phyloP scores from a whole-genome alignment of 169 alveolate genomes.

The Amoebophrya sp. region DNA sequence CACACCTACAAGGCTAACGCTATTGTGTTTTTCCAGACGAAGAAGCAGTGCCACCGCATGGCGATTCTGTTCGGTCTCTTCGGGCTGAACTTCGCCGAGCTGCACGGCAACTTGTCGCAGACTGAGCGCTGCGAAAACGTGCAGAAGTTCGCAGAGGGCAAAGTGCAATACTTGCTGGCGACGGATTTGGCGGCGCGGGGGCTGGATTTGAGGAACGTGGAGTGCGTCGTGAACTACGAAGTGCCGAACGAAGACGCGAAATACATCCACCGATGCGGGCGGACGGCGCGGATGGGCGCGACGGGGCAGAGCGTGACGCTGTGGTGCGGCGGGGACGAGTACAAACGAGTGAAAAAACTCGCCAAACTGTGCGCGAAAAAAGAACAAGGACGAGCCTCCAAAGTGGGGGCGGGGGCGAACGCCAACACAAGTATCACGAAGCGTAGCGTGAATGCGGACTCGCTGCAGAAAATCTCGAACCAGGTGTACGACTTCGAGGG shows the following conservation, averaged over 20 bases:
- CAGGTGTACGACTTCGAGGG: not conserved
- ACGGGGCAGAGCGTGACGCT: constrained; percentile 45
- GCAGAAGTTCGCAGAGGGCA: constrained; percentile 40
- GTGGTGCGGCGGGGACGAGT: not conserved
- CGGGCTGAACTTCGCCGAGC: constrained; percentile 72
- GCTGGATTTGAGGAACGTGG: constrained; percentile 72
- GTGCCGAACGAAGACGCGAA: constrained; percentile 63
- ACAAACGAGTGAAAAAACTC: not conserved
- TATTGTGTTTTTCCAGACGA: constrained; percentile 52
- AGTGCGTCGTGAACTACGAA: constrained; percentile 69
- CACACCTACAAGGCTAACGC: constrained; percentile 9
- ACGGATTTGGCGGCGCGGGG: constrained; percentile 90
- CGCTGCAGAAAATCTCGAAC: not conserved
- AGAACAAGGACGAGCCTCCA: not conserved
- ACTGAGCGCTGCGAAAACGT: constrained; percentile 77
- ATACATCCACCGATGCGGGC: constrained; percentile 75
- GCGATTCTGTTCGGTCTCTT: constrained; percentile 55
- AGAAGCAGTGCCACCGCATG: constrained; percentile 73
- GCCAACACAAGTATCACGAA: not conserved
- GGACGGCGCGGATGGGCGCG: constrained; percentile 78
- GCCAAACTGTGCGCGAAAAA: not conserved
- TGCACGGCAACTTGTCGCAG: constrained; percentile 86
- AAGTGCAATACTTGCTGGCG: constrained; percentile 44
- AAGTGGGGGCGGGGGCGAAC: not conserved
- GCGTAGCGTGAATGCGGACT: not conserved